A percentile compares a stretch with the other conserved stretches of the same genome.
Evolutionary conservation across 1,284 basidiomycete species (phyloP).

Genomic region (Coniophora puteana): DNA sequence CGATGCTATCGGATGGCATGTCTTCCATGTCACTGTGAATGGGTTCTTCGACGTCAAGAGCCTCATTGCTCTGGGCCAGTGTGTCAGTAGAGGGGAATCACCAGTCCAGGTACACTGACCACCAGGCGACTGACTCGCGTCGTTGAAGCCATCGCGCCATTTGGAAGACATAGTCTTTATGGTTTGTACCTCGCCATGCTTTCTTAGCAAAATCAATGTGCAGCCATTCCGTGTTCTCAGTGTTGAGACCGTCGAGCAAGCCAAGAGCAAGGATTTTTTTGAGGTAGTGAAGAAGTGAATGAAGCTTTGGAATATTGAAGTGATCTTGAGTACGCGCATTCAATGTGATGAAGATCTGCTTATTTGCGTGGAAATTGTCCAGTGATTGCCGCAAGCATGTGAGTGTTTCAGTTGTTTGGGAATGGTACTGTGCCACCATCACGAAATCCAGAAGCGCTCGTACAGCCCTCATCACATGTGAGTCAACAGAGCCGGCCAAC

Average conservation of each 20-base stretch:
- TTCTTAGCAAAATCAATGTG: slow-evolving; percentile 2
- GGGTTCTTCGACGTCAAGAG: no score
- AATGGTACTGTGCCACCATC: background rate
- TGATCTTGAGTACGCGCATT: background rate
- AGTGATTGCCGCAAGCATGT: background rate
- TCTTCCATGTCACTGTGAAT: no score
- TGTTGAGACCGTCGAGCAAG: background rate
- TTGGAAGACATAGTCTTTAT: background rate
- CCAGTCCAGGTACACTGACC: no score
- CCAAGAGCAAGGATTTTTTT: background rate
- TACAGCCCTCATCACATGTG: background rate
- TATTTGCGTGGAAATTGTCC: background rate
- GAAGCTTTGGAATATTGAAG: slow-evolving; percentile 3
- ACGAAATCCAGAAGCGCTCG: background rate
- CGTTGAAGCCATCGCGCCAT: slow-evolving; percentile 3
- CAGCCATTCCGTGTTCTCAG: background rate
- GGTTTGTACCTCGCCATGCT: background rate
- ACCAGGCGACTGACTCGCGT: background rate
- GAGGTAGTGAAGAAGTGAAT: background rate
- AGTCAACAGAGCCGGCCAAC: slow-evolving; percentile 1
- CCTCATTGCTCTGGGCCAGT: no score
- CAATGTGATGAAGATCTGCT: background rate
- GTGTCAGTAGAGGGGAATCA: no score
- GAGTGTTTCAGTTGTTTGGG: background rate
- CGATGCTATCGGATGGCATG: no score